phyloP scores from a whole-genome alignment of 306 rosid species.

The Vigna mungo region DNA sequence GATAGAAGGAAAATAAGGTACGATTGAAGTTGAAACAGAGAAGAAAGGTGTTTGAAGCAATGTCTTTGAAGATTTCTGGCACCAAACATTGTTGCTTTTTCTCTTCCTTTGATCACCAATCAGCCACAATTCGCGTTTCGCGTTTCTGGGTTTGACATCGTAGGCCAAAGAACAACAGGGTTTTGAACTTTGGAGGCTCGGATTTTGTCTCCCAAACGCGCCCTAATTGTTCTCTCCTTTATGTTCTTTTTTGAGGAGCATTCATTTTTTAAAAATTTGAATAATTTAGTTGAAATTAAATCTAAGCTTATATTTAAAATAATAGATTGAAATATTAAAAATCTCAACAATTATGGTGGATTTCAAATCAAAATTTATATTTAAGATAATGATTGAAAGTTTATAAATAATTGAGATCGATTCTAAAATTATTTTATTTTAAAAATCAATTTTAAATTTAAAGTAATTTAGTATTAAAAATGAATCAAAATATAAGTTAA shows the following conservation, averaged over 20 bases:
- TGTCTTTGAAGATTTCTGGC: conserved; percentile 61
- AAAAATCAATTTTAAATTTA: no score
- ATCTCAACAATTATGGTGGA: no score
- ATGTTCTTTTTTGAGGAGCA: neutral
- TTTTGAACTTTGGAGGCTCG: neutral
- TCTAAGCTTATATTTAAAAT: no score
- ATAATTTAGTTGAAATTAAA: no score
- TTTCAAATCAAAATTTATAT: no score
- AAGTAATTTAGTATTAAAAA: no score
- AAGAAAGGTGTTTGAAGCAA: conserved; percentile 61
- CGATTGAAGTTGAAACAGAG: conserved; percentile 69
- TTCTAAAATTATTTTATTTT: no score
- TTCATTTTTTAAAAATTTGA: no score
- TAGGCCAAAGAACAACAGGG: neutral
- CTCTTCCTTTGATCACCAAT: conserved; percentile 23
- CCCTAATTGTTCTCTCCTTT: neutral
- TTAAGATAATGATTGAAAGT: no score
- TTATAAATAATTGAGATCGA: no score
- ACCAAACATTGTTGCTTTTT: conserved; percentile 61
- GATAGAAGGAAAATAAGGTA: conserved; percentile 32
- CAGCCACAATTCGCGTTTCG: neutral
- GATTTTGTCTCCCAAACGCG: conserved; percentile 8
- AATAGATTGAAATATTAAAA: no score
- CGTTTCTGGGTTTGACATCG: neutral
- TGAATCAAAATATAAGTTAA: no score